Percentiles rank a stretch among this genome's conserved stretches.
Evolutionary conservation across 306 rosid genomes (phyloP).

Genomic region (Vigna radiata): DNA sequence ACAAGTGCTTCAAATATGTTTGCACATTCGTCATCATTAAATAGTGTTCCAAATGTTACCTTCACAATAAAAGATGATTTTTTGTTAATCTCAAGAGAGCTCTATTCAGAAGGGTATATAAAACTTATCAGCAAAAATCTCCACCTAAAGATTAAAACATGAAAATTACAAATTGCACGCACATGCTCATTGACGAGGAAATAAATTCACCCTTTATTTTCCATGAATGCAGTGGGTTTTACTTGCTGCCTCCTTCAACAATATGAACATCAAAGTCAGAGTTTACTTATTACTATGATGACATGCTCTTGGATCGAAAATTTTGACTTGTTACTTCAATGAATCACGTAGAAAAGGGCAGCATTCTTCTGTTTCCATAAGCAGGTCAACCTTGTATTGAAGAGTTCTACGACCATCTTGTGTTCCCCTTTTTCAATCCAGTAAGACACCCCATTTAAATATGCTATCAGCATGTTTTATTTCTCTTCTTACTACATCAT

Average conservation of each 20-base stretch:
- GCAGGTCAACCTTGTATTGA: background rate
- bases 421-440: background rate
- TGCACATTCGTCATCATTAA: constrained; percentile 85
- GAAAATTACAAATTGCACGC: background rate
- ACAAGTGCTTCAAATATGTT: constrained; percentile 93
- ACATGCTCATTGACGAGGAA: background rate
- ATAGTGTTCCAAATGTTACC: constrained; percentile 91
- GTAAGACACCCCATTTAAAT: no score
- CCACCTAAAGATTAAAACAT: constrained; percentile 6
- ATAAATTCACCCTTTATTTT: background rate
- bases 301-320: background rate
- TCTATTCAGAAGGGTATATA: constrained; percentile 6
- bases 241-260: background rate
- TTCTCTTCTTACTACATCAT: background rate
- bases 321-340: background rate
- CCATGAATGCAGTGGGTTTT: background rate
- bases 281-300: background rate
- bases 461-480: background rate
- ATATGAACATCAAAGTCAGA: constrained; percentile 13
- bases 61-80: constrained; percentile 41
- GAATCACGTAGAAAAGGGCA: background rate
- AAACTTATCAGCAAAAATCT: constrained; percentile 16
- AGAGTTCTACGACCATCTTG: background rate
- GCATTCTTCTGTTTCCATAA: background rate
- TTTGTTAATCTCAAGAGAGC: constrained; percentile 25